These are phyloP conservation scores for Ophiostoma pallidulum DNA, from an alignment of 2,329 filamentous ascomycete genomes.

Conservation along the genomic window DNA sequence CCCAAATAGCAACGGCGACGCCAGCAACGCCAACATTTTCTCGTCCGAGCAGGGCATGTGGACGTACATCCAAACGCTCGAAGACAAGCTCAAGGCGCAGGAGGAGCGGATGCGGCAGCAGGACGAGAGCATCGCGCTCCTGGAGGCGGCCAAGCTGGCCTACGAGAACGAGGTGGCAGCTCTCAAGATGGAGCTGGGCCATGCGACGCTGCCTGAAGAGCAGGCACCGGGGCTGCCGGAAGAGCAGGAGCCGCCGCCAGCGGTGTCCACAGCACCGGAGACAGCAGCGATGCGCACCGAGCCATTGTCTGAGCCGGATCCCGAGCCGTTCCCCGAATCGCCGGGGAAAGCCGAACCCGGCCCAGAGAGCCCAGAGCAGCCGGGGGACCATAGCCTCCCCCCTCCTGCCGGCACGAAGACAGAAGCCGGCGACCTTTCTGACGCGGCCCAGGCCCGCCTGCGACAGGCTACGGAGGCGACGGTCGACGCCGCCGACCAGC, in stretches of 20 bases:
- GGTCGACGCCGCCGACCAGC: not conserved
- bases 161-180: slow-evolving; percentile 29
- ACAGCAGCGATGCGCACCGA: not conserved
- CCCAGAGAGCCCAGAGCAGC: not conserved
- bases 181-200: slow-evolving; percentile 27
- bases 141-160: slow-evolving; percentile 32
- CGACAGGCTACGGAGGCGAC: not conserved
- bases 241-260: not conserved
- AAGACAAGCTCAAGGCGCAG: slow-evolving; percentile 45
- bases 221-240: not conserved
- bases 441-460: not conserved
- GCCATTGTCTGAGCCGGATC: too few species aligned
- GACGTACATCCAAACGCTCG: slow-evolving; percentile 62
- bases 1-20: slow-evolving; percentile 34
- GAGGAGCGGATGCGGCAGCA: slow-evolving; percentile 31
- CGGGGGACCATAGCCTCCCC: not conserved
- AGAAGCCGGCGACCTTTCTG: too few species aligned
- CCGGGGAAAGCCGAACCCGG: too few species aligned
- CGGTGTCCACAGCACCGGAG: not conserved
- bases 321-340: too few species aligned
- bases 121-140: slow-evolving; percentile 20
- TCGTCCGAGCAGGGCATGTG: slow-evolving; percentile 56
- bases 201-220: slow-evolving; percentile 13
- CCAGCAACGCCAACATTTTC: slow-evolving; percentile 58
- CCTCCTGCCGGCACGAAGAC: too few species aligned